A percentile compares a stretch with the other conserved stretches of the same genome.
phyloP scores from a whole-genome alignment of 306 rosid genomes.

The Cucumis melo region DNA sequence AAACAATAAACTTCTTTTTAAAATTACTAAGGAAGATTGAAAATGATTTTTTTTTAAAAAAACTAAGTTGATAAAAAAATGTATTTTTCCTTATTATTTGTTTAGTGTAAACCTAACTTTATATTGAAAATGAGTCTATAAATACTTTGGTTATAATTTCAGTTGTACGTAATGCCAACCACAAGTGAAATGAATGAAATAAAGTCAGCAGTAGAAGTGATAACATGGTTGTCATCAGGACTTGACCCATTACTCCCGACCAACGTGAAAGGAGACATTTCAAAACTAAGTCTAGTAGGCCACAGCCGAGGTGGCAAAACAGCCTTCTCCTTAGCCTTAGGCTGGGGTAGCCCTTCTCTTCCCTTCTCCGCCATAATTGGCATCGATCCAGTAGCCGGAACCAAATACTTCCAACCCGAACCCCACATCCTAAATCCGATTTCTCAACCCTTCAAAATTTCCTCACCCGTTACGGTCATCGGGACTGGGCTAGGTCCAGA shows the following conservation, averaged over 20 bases:
- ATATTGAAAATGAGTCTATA: too few relatives aligned
- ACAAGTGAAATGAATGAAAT: constrained; percentile 24
- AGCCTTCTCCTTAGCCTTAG: constrained; percentile 45
- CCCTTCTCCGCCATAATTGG: constrained; percentile 28
- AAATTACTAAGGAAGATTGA: too few relatives aligned
- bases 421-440: constrained; percentile 29
- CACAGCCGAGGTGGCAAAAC: constrained; percentile 56
- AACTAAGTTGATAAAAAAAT: too few relatives aligned
- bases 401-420: neutral
- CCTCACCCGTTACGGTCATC: constrained; percentile 23
- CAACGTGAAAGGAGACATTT: constrained; percentile 19
- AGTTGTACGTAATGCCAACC: constrained; percentile 16
- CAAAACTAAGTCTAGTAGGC: constrained; percentile 23
- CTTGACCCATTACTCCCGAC: constrained; percentile 25
- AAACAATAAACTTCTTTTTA: too few relatives aligned
- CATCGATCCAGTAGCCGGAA: constrained; percentile 49
- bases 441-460: constrained; percentile 23
- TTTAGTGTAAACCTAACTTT: too few relatives aligned
- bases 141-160: neutral
- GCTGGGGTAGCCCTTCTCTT: constrained; percentile 12
- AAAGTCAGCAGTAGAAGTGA: constrained; percentile 21
- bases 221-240: constrained; percentile 25
- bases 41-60: too few relatives aligned
- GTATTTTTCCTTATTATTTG: too few relatives aligned
- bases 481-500: constrained; percentile 42